These are phyloP conservation scores for Tolypocladium sp. DNA, from an alignment of 2,329 filamentous ascomycete species.

Conservation along the genomic window DNA sequence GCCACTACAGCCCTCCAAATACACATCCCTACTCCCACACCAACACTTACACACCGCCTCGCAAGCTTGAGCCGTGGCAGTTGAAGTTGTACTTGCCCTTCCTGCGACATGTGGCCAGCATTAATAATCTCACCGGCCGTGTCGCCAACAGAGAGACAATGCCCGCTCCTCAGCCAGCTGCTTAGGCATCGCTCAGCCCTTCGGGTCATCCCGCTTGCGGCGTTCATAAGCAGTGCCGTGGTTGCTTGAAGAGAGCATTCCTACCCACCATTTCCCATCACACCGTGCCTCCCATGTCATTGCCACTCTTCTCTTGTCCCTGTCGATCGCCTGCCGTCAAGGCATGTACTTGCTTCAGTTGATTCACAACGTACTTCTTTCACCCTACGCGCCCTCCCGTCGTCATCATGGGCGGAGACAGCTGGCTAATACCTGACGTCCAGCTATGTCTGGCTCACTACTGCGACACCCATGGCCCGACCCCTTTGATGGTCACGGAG, in stretches of 20 bases:
- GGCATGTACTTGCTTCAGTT: not conserved
- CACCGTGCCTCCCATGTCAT: not conserved
- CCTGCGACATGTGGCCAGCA: not conserved
- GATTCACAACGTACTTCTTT: not conserved
- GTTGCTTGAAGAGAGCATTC: not conserved
- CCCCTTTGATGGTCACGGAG: conserved; percentile 61
- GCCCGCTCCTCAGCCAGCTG: not conserved
- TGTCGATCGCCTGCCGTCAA: not conserved
- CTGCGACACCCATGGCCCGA: conserved; percentile 62
- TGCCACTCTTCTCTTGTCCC: not conserved
- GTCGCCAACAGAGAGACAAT: not conserved
- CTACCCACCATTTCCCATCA: not conserved
- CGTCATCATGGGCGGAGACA: conserved; percentile 17
- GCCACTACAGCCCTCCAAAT: not conserved
- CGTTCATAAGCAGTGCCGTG: not conserved
- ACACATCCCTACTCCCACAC: not conserved
- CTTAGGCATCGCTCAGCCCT: not conserved
- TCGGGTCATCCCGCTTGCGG: not conserved
- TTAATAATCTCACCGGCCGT: not conserved
- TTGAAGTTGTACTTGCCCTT: not conserved
- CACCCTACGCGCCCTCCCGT: not conserved
- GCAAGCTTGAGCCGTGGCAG: not conserved
- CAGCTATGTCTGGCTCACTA: conserved; percentile 64
- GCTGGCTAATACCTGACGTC: conserved; percentile 25
- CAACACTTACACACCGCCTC: not conserved